These are phyloP conservation scores for Jamesozyma lodderae DNA, from an alignment of 805 yeast genomes.

Conservation along the genomic window DNA sequence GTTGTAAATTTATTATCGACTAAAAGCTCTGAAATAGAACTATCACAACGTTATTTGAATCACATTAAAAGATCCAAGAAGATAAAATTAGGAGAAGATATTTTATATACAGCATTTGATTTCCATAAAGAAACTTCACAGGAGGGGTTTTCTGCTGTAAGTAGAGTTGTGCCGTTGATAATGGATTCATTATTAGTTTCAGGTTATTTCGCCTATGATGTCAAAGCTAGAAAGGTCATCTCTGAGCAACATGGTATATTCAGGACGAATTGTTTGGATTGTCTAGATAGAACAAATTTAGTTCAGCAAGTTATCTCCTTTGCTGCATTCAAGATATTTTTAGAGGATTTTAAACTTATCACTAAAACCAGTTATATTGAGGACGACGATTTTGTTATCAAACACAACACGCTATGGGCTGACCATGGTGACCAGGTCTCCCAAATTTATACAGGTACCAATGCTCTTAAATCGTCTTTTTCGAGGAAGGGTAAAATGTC, in stretches of 20 bases:
- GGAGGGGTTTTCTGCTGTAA: conserved; percentile 80
- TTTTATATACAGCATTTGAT: conserved; percentile 74
- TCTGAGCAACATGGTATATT: conserved; percentile 86
- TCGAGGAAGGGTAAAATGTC: conserved; percentile 95
- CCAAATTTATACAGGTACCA: conserved; percentile 94
- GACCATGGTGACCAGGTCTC: conserved; percentile 96
- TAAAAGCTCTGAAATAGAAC: conserved; percentile 66
- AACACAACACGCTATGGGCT: conserved; percentile 90
- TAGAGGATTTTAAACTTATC: conserved; percentile 35
- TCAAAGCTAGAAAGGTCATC: conserved; percentile 41
- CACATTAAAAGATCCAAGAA: conserved; percentile 41
- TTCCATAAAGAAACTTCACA: conserved; percentile 90
- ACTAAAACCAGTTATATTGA: conserved; percentile 18
- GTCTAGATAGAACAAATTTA: conserved; percentile 88
- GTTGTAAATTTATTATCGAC: conserved; percentile 80
- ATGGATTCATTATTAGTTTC: conserved; percentile 62
- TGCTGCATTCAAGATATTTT: conserved; percentile 52
- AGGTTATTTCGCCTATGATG: conserved; percentile 76
- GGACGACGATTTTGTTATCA: conserved; percentile 50
- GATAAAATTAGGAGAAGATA: conserved; percentile 22
- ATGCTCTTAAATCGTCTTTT: conserved; percentile 89
- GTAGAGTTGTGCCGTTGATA: conserved; percentile 53
- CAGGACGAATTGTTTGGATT: conserved; percentile 88
- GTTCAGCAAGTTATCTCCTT: conserved; percentile 77
- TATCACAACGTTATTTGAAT: conserved; percentile 55